A percentile compares a stretch with the other conserved stretches of the same genome.
Conservation (phyloP, 2,329 filamentous ascomycete genomes). For the Ceratocystis variospora region DNA sequence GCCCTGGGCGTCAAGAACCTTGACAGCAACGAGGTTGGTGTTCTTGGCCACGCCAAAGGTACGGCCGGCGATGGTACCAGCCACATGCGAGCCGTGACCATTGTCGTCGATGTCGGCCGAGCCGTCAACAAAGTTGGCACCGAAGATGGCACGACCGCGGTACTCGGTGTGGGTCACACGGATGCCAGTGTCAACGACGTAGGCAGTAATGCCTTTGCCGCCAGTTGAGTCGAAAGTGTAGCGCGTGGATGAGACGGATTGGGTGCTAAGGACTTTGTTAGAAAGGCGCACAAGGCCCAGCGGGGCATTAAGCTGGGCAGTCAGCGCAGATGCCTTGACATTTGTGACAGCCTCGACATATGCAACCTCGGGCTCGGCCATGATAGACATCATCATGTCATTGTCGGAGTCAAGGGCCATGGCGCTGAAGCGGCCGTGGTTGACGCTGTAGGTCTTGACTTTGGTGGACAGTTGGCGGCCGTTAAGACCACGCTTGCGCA, state of each 20-base stretch:
- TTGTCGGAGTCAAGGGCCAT: conserved; percentile 41
- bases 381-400: conserved; percentile 36
- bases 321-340: conserved; percentile 32
- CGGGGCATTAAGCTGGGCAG: conserved; percentile 40
- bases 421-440: conserved; percentile 34
- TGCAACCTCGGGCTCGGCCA: conserved; percentile 34
- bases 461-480: conserved; percentile 36
- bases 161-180: conserved; percentile 41
- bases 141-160: conserved; percentile 40
- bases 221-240: conserved; percentile 42
- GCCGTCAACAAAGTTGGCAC: conserved; percentile 38
- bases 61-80: conserved; percentile 45
- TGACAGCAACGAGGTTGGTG: conserved; percentile 42
- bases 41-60: conserved; percentile 51
- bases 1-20: conserved; percentile 40
- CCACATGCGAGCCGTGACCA: conserved; percentile 51
- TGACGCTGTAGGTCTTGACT: conserved; percentile 35
- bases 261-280: conserved; percentile 26
- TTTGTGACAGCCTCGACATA: conserved; percentile 42
- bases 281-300: conserved; percentile 42
- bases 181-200: conserved; percentile 54
- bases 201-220: conserved; percentile 44
- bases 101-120: conserved; percentile 39
- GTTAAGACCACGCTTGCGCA: conserved; percentile 36
- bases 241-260: conserved; percentile 21